phyloP scores from a whole-genome alignment of 306 rosid genomes.

The Dalbergia cochinchinensis region DNA sequence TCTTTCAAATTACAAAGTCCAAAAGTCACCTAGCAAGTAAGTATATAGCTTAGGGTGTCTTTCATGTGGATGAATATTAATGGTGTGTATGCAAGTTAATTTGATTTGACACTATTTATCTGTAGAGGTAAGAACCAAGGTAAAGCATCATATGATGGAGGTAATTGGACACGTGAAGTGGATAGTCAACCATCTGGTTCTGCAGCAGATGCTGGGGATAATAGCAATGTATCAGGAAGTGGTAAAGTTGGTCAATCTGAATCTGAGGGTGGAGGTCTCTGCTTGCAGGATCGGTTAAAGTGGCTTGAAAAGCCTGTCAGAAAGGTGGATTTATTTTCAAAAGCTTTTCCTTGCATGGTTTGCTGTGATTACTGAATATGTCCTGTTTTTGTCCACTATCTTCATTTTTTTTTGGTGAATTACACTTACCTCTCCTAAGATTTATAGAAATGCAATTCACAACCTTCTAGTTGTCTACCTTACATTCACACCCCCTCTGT shows the following conservation, averaged over 20 bases:
- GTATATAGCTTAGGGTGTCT: slow-evolving; percentile 37
- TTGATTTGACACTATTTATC: slow-evolving; percentile 42
- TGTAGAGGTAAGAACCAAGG: slow-evolving; percentile 76
- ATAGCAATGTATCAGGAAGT: slow-evolving; percentile 57
- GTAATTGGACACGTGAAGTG: slow-evolving; percentile 67
- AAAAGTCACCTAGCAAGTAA: slow-evolving; percentile 76
- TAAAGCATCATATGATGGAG: slow-evolving; percentile 58
- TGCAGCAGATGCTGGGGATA: slow-evolving; percentile 58
- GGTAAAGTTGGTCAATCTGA: slow-evolving; percentile 67
- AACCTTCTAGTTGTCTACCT: too few relatives aligned
- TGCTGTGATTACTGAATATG: not conserved
- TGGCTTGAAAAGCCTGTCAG: slow-evolving; percentile 67
- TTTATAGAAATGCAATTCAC: too few relatives aligned
- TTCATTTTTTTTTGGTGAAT: too few relatives aligned
- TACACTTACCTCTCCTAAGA: too few relatives aligned
- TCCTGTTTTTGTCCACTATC: not conserved
- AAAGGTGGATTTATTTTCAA: slow-evolving; percentile 59
- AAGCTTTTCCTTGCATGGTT: slow-evolving; percentile 32
- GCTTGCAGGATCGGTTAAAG: slow-evolving; percentile 71
- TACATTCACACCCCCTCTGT: too few relatives aligned
- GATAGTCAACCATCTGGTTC: slow-evolving; percentile 70
- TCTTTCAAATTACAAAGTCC: slow-evolving; percentile 58
- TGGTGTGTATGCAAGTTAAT: slow-evolving; percentile 9
- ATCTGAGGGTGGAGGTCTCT: slow-evolving; percentile 58
- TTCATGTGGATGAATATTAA: slow-evolving; percentile 17